A percentile compares a stretch with the other conserved stretches of the same genome.
Conservation (phyloP, 768 basidiomycete species). For the Amylocystis lapponica region DNA sequence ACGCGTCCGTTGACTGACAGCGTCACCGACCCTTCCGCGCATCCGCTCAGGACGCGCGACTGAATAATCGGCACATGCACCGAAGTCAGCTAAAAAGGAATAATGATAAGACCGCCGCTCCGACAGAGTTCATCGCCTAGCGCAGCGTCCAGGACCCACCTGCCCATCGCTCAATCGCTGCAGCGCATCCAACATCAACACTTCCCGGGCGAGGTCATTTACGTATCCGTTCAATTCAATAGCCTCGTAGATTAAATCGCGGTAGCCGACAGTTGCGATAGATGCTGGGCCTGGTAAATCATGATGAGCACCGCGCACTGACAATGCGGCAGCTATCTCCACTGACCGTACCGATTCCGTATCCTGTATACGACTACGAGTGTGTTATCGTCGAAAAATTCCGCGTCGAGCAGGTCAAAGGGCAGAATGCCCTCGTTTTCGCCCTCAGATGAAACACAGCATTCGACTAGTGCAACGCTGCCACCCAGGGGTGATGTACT, state of each 20-base stretch:
- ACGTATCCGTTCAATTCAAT: conserved; percentile 39
- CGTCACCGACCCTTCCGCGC: conserved; percentile 45
- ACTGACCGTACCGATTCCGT: conserved; percentile 44
- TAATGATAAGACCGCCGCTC: neutral
- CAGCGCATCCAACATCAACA: conserved; percentile 55
- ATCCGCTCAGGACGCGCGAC: conserved; percentile 48
- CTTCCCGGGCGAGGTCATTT: conserved; percentile 53
- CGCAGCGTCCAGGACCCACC: conserved; percentile 34
- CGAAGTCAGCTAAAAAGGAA: conserved; percentile 40
- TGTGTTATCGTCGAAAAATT: conserved; percentile 76
- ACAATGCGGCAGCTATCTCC: conserved; percentile 15
- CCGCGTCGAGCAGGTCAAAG: conserved; percentile 55
- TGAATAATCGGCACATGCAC: conserved; percentile 48
- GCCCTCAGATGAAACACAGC: conserved; percentile 37
- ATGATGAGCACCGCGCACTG: conserved; percentile 26
- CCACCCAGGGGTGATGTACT: conserved; percentile 36
- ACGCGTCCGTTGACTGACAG: conserved; percentile 71
- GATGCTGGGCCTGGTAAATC: conserved; percentile 42
- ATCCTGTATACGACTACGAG: conserved; percentile 60
- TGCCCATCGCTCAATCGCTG: conserved; percentile 54
- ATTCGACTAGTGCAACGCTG: conserved; percentile 46
- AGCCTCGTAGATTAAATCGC: conserved; percentile 52
- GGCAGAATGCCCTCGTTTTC: conserved; percentile 31
- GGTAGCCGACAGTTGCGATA: conserved; percentile 62
- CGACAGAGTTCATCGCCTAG: conserved; percentile 4